phyloP scores from a whole-genome alignment of 768 basidiomycete genomes.

The Suillus subluteus region DNA sequence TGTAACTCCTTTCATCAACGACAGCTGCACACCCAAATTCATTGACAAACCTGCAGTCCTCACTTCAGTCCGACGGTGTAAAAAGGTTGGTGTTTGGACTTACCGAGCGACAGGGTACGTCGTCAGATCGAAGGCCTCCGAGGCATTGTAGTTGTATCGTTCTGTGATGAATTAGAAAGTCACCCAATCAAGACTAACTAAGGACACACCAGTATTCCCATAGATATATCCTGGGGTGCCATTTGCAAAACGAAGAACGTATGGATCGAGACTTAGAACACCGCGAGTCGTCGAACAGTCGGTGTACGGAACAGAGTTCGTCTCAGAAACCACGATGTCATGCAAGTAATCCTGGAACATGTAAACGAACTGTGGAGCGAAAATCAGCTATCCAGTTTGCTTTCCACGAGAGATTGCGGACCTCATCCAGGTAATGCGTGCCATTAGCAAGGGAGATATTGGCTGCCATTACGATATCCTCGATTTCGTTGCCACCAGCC shows the following conservation, averaged over 20 bases:
- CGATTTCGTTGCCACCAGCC: constrained; percentile 66
- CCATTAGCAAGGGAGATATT: constrained; percentile 44
- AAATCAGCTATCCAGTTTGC: not conserved
- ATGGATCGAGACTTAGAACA: constrained; percentile 59
- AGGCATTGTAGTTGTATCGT: constrained; percentile 59
- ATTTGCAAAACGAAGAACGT: constrained; percentile 52
- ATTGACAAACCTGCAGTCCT: constrained; percentile 49
- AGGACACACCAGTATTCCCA: constrained; percentile 50
- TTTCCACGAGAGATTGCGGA: constrained; percentile 22
- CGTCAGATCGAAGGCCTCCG: constrained; percentile 54
- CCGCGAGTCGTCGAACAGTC: constrained; percentile 63
- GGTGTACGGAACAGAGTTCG: constrained; percentile 58
- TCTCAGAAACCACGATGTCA: constrained; percentile 50
- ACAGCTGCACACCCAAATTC: constrained; percentile 52
- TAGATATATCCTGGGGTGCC: constrained; percentile 56
- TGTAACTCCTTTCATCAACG: not conserved
- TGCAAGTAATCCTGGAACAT: constrained; percentile 58
- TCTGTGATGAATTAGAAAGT: constrained; percentile 35
- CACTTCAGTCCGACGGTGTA: not conserved
- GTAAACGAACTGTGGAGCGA: constrained; percentile 43
- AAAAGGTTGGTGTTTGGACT: constrained; percentile 13
- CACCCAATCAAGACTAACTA: not conserved
- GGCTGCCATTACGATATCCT: constrained; percentile 49
- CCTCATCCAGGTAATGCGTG: constrained; percentile 53
- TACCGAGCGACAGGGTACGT: constrained; percentile 54